Conservation (phyloP, 148 eudicot species). For the Nepenthes mirabilis region DNA sequence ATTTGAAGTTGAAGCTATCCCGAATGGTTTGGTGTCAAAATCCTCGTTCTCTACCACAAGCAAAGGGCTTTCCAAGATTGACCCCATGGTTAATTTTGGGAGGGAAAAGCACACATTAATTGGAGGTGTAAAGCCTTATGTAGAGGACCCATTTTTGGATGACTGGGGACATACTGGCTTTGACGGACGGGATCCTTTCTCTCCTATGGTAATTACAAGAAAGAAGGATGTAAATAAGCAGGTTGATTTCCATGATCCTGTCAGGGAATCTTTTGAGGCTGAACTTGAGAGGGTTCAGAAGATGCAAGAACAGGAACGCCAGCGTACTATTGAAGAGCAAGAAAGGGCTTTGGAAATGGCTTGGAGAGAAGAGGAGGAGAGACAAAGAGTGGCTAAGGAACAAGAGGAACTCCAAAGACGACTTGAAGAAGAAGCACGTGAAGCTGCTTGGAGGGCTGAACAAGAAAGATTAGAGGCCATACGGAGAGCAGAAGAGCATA, state of each 20-base stretch:
- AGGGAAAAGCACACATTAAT: slow-evolving; percentile 46
- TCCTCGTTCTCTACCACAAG: slow-evolving; percentile 36
- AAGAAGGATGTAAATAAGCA: slow-evolving; percentile 60
- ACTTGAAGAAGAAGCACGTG: slow-evolving; percentile 76
- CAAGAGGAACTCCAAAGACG: slow-evolving; percentile 65
- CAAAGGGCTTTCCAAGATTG: slow-evolving; percentile 29
- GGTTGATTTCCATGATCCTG: slow-evolving; percentile 79
- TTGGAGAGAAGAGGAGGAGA: slow-evolving; percentile 87
- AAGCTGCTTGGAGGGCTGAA: slow-evolving; percentile 87
- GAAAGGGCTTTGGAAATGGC: slow-evolving; percentile 82
- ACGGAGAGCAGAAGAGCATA: slow-evolving; percentile 69
- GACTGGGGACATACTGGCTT: slow-evolving; percentile 31
- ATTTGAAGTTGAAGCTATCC: slow-evolving; percentile 28
- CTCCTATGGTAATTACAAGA: slow-evolving; percentile 67
- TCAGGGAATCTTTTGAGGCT: slow-evolving; percentile 95
- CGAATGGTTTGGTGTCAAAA: slow-evolving; percentile 26
- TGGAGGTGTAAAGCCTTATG: slow-evolving; percentile 38
- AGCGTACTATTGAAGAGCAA: slow-evolving; percentile 67
- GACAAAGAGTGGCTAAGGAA: slow-evolving; percentile 56
- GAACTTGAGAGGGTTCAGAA: slow-evolving; percentile 97
- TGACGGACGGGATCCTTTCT: slow-evolving; percentile 69
- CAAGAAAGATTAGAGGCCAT: slow-evolving; percentile 62
- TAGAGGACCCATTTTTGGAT: slow-evolving; percentile 43
- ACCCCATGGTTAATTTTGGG: slow-evolving; percentile 35
- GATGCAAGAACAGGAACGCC: slow-evolving; percentile 87